These are phyloP conservation scores for Canariomyces notabilis DNA, from an alignment of 2,329 filamentous ascomycete genomes.

Conservation along the genomic window DNA sequence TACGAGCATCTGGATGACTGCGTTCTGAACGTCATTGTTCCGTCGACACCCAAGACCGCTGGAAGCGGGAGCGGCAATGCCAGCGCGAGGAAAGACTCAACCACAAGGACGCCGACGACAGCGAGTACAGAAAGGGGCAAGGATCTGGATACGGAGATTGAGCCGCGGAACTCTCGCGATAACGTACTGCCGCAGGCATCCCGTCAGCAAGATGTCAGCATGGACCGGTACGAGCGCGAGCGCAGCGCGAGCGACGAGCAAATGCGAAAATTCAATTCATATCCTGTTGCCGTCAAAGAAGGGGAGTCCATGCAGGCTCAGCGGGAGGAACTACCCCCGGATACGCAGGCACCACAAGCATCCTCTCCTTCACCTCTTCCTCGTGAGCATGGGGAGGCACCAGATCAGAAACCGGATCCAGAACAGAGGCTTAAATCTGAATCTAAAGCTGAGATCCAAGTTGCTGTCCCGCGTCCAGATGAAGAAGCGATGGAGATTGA, in stretches of 20 bases:
- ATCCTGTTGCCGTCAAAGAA: background rate
- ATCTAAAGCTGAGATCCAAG: constrained; percentile 12
- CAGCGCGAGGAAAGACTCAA: constrained; percentile 24
- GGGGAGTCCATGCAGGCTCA: background rate
- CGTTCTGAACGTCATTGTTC: constrained; percentile 55
- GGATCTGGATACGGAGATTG: constrained; percentile 17
- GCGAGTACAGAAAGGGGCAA: constrained; percentile 26
- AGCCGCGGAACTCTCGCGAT: constrained; percentile 8
- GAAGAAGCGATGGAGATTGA: constrained; percentile 19
- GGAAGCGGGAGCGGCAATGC: constrained; percentile 20
- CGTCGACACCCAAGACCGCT: constrained; percentile 34
- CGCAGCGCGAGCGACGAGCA: background rate
- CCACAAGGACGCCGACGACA: constrained; percentile 26
- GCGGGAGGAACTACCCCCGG: background rate
- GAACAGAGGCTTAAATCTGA: constrained; percentile 3
- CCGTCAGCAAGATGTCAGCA: constrained; percentile 6
- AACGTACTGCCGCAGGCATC: background rate
- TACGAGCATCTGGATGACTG: constrained; percentile 86
- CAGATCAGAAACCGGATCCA: background rate
- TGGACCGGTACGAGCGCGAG: constrained; percentile 2
- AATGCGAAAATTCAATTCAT: background rate
- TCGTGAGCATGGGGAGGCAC: background rate
- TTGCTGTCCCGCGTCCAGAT: constrained; percentile 2
- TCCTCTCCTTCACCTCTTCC: background rate
- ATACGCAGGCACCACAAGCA: background rate